Evolutionary conservation across 805 yeast species (phyloP), one percentile per base, ranked within the genome.

Genomic region (Kodamaea lidongshanica): DNA sequence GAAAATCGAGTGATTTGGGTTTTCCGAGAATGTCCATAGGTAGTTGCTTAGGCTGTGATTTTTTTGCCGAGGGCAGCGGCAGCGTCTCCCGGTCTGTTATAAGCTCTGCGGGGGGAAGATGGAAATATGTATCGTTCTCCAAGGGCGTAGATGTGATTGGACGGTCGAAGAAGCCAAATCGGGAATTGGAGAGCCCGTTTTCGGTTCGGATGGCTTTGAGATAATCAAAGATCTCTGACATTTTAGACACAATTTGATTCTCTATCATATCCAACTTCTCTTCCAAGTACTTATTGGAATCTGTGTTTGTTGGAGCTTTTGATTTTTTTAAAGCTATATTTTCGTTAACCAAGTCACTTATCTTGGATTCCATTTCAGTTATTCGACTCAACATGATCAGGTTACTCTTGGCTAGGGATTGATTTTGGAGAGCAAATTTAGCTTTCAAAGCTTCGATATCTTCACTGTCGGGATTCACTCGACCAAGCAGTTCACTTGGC

Each of bases 381-480:
- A 79, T 58, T 39, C 63, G 71, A 21, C 65, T 48, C 63, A 69
- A 59, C 47, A 79, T 55, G 13, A 62, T 48, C 3, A 79, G 67
- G 46, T 76, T 78, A 28, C 67, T 70, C 38, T 65, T 72, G 1
- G 84, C 84, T 16, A 81, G 52, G n/a, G 70, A 66, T 31, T 61
- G 63, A 50, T 80, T 80, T 43, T 73, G 79, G n/a, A 46, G 48
- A 5, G 49, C 28, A 31, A 59, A 66, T 26, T 53, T 44, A 53
- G 65, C 28, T 39, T 47, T 24, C 44, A 26, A 15, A 8, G 25
- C 25, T 16, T 21, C 24, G 15, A 17, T 11, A 11, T 24, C 23
- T 22, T 14, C 23, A 11, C 8, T 23, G 26, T 15, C 14, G 13
- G 16, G n/a, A n/a, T 23, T 23, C 6, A 12, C 14, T 12, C 16